phyloP scores from a whole-genome alignment of 139 green algal species.

The Axilococcus clingmanii region DNA sequence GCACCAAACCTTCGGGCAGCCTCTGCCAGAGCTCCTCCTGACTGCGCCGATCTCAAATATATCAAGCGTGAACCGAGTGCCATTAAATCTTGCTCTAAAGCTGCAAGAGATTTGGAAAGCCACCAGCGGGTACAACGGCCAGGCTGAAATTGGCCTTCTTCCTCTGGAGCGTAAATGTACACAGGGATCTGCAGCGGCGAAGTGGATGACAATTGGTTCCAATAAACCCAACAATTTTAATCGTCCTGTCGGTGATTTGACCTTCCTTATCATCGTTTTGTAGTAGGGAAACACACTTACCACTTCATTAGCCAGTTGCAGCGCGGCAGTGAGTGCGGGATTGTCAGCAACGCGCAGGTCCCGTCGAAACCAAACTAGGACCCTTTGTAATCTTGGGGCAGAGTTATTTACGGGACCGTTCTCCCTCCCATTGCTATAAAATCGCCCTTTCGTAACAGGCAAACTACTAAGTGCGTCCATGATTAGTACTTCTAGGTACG shows the following conservation, averaged over 20 bases:
- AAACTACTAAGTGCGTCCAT: too few relatives aligned
- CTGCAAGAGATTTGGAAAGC: slow-evolving; percentile 41
- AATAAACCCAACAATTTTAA: too few relatives aligned
- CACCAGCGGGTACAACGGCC: slow-evolving; percentile 68
- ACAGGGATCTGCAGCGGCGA: slow-evolving; percentile 68
- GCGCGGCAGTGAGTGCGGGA: slow-evolving; percentile 56
- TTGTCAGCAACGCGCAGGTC: slow-evolving; percentile 77
- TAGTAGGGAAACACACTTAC: too few relatives aligned
- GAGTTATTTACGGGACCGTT: too few relatives aligned
- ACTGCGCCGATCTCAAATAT: slow-evolving; percentile 42
- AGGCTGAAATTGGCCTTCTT: slow-evolving; percentile 91
- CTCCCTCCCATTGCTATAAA: too few relatives aligned
- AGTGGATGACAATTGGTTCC: too few relatives aligned
- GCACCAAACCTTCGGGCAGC: slow-evolving; percentile 48
- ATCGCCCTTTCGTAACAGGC: too few relatives aligned
- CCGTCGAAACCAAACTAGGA: slow-evolving; percentile 62
- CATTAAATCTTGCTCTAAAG: slow-evolving; percentile 41
- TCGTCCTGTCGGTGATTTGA: too few relatives aligned
- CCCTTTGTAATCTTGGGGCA: too few relatives aligned
- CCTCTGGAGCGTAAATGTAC: slow-evolving; percentile 83
- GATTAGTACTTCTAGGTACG: too few relatives aligned
- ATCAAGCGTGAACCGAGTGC: slow-evolving; percentile 62
- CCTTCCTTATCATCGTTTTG: too few relatives aligned
- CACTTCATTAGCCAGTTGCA: slow-evolving; percentile 39
- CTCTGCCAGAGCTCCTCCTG: slow-evolving; percentile 34